These are phyloP conservation scores for Aspergillus sp. DNA, from an alignment of 2,329 filamentous ascomycete genomes.

Conservation along the genomic window DNA sequence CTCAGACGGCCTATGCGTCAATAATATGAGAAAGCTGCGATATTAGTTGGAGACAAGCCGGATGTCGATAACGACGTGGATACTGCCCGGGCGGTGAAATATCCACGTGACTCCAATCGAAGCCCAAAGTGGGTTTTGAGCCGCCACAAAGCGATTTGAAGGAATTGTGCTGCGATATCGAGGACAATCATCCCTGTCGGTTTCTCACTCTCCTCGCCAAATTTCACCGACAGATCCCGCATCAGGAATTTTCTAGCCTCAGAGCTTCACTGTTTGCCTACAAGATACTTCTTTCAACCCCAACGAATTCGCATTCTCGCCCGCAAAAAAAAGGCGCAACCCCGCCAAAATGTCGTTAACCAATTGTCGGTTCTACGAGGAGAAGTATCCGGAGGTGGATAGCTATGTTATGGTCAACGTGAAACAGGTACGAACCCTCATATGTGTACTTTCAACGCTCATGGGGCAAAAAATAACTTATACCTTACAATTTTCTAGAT, in stretches of 20 bases:
- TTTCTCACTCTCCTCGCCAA: background rate
- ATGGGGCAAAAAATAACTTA: conserved; percentile 11
- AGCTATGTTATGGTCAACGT: conserved; percentile 99
- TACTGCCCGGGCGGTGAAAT: conserved; percentile 20
- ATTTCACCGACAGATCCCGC: background rate
- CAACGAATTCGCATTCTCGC: conserved; percentile 13
- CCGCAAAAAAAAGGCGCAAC: conserved; percentile 32
- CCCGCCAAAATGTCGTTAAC: conserved; percentile 83
- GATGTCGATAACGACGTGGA: background rate
- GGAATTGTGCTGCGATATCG: conserved; percentile 27
- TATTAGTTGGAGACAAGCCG: background rate
- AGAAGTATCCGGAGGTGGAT: conserved; percentile 97
- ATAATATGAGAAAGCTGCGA: background rate
- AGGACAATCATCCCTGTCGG: conserved; percentile 19
- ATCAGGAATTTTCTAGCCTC: conserved; percentile 3
- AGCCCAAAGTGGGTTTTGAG: conserved; percentile 40
- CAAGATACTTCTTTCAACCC: background rate
- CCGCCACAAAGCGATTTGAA: conserved; percentile 41
- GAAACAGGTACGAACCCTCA: conserved; percentile 68
- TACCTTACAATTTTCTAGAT: conserved; percentile 58
- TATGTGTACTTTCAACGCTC: background rate
- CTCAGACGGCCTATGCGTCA: background rate
- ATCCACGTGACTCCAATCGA: conserved; percentile 14
- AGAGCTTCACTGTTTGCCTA: background rate
- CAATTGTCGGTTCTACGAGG: conserved; percentile 96